Evolutionary conservation across 352 stramenopile species (phyloP).

Genomic region (Phytopythium aichiense): DNA sequence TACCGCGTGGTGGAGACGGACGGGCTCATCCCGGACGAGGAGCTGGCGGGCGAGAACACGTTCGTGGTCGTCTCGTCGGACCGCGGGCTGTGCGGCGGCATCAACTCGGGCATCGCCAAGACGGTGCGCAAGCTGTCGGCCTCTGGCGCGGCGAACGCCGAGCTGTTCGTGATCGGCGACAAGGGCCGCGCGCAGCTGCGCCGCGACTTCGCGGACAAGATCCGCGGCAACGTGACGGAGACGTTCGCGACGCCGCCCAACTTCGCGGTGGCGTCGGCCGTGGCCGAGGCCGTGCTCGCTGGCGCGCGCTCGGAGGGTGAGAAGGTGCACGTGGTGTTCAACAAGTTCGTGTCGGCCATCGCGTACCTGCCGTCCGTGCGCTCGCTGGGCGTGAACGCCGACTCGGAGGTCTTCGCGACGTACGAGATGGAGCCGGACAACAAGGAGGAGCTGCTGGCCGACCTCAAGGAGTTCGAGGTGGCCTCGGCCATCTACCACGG

Average conservation of each 20-base stretch:
- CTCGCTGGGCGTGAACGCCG: slow-evolving; percentile 49
- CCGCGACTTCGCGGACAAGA: slow-evolving; percentile 65
- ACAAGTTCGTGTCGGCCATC: slow-evolving; percentile 96
- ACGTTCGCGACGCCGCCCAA: slow-evolving; percentile 76
- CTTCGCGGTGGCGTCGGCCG: slow-evolving; percentile 90
- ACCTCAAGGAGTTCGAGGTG: slow-evolving; percentile 96
- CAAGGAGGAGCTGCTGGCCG: slow-evolving; percentile 95
- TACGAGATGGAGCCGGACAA: slow-evolving; percentile 99
- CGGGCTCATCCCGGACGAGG: slow-evolving; percentile 75
- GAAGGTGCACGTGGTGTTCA: slow-evolving; percentile 96
- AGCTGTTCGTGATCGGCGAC: slow-evolving; percentile 96
- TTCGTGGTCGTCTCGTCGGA: slow-evolving; percentile 97
- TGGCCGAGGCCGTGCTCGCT: slow-evolving; percentile 87
- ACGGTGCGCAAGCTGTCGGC: slow-evolving; percentile 79
- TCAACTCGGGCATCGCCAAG: slow-evolving; percentile 97
- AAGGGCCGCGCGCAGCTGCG: slow-evolving; percentile 94
- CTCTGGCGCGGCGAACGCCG: slow-evolving; percentile 41
- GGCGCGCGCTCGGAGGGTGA: slow-evolving; percentile 84
- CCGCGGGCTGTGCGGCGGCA: slow-evolving; percentile 97
- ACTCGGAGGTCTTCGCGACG: slow-evolving; percentile 72
- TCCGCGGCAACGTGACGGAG: slow-evolving; percentile 82
- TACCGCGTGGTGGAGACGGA: slow-evolving; percentile 86
- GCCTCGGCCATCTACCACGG: slow-evolving; percentile 91
- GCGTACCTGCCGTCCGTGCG: slow-evolving; percentile 93
- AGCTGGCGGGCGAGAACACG: slow-evolving; percentile 85